These are phyloP conservation scores for Gaultheria prostrata DNA, from an alignment of 148 eudicot genomes.

Conservation along the genomic window DNA sequence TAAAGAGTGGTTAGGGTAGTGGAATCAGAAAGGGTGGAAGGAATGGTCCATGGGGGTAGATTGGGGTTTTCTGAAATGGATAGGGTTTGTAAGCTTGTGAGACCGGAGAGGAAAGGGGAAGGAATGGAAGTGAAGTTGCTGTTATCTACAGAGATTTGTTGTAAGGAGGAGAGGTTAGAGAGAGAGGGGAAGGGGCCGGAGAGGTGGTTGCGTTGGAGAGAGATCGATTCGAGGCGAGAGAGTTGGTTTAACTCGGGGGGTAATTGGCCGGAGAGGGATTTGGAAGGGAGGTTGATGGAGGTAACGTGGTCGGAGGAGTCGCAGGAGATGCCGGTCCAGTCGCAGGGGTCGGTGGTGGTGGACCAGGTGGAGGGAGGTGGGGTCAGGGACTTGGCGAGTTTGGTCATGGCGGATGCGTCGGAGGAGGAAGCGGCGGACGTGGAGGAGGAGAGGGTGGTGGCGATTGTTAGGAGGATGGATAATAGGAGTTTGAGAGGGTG, in stretches of 20 bases:
- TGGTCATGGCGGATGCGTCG: constrained; percentile 46
- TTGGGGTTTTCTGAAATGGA: constrained; percentile 33
- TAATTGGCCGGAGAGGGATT: constrained; percentile 41
- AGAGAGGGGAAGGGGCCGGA: constrained; percentile 61
- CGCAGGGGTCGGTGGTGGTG: constrained; percentile 32
- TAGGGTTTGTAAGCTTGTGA: constrained; percentile 37
- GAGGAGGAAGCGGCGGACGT: constrained; percentile 19
- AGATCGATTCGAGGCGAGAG: constrained; percentile 43
- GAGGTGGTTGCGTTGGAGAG: constrained; percentile 46
- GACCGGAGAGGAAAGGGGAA: constrained; percentile 36
- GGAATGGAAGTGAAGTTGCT: constrained; percentile 53
- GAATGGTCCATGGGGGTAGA: constrained; percentile 50
- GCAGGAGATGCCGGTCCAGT: constrained; percentile 62
- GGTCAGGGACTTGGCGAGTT: constrained; percentile 32
- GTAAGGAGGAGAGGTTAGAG: constrained; percentile 38
- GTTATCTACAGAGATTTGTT: constrained; percentile 29
- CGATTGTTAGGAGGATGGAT: background rate
- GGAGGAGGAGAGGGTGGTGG: background rate
- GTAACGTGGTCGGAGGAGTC: constrained; percentile 36
- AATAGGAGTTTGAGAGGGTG: background rate
- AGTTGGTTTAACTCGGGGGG: constrained; percentile 53
- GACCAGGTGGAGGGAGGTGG: constrained; percentile 54
- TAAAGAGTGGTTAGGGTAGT: constrained; percentile 21
- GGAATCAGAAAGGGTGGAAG: constrained; percentile 37
- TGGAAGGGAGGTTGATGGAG: constrained; percentile 39